Base-by-base conservation (phyloP, 139 green algal genomes). In the Ostreobium quekettii region DNA sequence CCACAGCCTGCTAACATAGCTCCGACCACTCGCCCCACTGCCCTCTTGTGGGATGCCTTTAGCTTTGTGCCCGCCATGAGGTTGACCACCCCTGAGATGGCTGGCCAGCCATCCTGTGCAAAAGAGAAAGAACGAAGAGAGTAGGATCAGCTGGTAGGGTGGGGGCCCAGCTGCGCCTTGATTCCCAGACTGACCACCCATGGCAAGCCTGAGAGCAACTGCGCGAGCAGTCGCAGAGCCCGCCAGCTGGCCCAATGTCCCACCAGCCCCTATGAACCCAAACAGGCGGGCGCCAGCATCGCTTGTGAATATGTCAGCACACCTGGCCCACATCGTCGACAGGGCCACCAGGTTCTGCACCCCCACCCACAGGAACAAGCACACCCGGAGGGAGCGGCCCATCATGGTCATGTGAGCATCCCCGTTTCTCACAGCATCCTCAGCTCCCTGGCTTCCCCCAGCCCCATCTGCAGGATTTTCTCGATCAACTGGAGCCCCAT, bases 341-440 rank as follows among this genome's bases (percentile, higher is more conserved):
- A 83, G 67, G 0, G 74, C 76, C 42, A 93, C 70, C 31, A 93
- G 75, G 67, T 95, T 95, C 38, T 87, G 74, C n/a, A 89, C 70
- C 1, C 75, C 81, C 0, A 90, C 64, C 69, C 78, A 89, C 7
- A 93, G 67, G 67, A 84, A 95, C 60, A 93, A 92, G 0, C 57
- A 58, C 2, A 56, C 74, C 1, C 82, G 71, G 32, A 85, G 67
- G n/a, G 64, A 0, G 24, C 60, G 36, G 63, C 37, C 36, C 61
- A 30, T 30, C 53, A 35, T 62, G n/a, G n/a, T 36, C n/a, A 29
- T 24, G n/a, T 26, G 29, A 26, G 15, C 15, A 62, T 62, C 19
- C 15, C n/a, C n/a, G 11, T 24, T 32, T n/a, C 19, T 62, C 15
- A 29, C n/a, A n/a, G 7, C n/a, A 29, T 62, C n/a, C 33, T 62